A percentile compares a stretch with the other conserved stretches of the same genome.
Evolutionary conservation across 1,284 basidiomycete species (phyloP).

Genomic region (Megacollybia platyphylla): DNA sequence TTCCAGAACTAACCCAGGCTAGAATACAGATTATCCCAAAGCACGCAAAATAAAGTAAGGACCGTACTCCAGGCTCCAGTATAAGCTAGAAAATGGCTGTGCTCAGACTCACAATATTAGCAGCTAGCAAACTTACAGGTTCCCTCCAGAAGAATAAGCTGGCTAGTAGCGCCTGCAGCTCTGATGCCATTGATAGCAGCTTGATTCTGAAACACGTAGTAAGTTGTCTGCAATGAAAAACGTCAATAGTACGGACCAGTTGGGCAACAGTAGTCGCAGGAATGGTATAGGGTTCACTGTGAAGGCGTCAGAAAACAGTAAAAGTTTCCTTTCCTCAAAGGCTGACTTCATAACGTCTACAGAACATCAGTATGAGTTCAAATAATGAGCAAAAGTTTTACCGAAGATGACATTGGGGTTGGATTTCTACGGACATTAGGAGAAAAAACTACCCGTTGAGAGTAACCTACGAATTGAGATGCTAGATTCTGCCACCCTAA

Average conservation of each 20-base stretch:
- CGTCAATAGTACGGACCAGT: constrained; percentile 17
- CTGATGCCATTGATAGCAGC: constrained; percentile 51
- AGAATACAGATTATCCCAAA: constrained; percentile 1
- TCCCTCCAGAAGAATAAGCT: constrained; percentile 41
- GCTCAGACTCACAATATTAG: constrained; percentile 5
- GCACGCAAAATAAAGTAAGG: not conserved
- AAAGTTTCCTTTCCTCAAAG: not conserved
- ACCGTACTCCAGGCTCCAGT: constrained; percentile 35
- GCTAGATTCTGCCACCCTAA: constrained; percentile 46
- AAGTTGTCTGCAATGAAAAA: not conserved
- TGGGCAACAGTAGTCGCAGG: constrained; percentile 30
- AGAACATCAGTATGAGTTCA: not conserved
- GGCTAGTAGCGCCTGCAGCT: constrained; percentile 41
- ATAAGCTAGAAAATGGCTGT: constrained; percentile 17
- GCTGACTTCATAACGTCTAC: constrained; percentile 35
- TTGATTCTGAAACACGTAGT: constrained; percentile 30
- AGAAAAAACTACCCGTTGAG: not conserved
- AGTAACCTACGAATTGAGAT: constrained; percentile 30
- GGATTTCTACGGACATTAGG: constrained; percentile 22
- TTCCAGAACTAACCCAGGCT: constrained; percentile 46
- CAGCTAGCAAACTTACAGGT: constrained; percentile 20
- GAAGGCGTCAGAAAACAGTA: not conserved
- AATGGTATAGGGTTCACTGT: constrained; percentile 39
- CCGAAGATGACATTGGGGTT: constrained; percentile 44
- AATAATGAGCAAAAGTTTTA: constrained; percentile 6